A percentile compares a stretch with the other conserved stretches of the same genome.
Evolutionary conservation across 768 basidiomycete species (phyloP).

Genomic region (Rhodotorula kratochvilovae): DNA sequence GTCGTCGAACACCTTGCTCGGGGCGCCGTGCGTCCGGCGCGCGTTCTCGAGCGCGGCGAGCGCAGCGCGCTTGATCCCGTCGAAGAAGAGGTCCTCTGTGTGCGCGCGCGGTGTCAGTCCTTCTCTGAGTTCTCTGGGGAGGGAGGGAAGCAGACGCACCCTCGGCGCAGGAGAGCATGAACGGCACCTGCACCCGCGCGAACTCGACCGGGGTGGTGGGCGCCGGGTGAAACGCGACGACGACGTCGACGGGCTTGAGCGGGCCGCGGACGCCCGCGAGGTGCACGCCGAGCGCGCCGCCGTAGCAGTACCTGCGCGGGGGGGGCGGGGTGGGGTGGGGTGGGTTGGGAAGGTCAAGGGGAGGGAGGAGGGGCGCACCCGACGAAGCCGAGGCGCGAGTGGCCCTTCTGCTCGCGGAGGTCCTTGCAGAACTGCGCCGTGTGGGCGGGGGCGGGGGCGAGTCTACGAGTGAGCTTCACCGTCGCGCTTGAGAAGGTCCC

Average conservation of each 20-base stretch:
- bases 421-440: not conserved
- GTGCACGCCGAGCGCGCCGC: not conserved
- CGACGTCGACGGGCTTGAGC: constrained; percentile 1
- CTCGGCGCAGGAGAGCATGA: not conserved
- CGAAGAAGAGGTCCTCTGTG: constrained; percentile 2
- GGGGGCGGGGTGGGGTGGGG: not conserved
- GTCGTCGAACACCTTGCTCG: not conserved
- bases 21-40: not conserved
- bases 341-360: not conserved
- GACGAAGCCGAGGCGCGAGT: not conserved
- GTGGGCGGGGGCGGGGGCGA: not conserved
- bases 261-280: not conserved
- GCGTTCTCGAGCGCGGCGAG: not conserved
- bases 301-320: constrained; percentile 3
- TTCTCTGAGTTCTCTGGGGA: no score
- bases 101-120: no score
- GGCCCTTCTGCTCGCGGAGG: not conserved
- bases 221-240: constrained; percentile 7
- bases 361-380: constrained; percentile 1
- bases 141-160: not conserved
- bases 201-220: not conserved
- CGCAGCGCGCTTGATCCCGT: not conserved
- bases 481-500: not conserved
- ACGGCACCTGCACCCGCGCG: not conserved
- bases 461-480: not conserved